Percentiles rank a stretch among this genome's conserved stretches.
These are phyloP conservation scores for Nepenthes gracilis DNA, from an alignment of 148 eudicot genomes.

Conservation along the genomic window DNA sequence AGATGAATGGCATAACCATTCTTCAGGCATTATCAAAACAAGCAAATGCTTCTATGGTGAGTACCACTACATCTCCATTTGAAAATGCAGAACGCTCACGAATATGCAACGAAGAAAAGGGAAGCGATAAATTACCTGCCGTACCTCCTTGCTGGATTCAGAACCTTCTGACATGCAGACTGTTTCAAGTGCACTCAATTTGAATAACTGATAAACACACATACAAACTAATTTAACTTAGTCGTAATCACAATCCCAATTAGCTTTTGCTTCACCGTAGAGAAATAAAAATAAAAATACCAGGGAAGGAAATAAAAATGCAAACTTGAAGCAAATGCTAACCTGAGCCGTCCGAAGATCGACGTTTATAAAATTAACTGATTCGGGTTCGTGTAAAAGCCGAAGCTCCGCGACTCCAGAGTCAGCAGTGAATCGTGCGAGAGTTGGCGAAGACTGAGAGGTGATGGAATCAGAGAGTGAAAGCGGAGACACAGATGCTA, in stretches of 20 bases:
- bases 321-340: not conserved
- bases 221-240: not conserved
- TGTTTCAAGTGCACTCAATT: conserved; percentile 38
- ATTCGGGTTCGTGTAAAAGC: conserved; percentile 22
- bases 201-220: conserved; percentile 40
- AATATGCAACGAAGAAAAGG: too few relatives aligned
- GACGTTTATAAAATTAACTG: conserved; percentile 9
- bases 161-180: conserved; percentile 42
- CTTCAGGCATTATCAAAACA: not conserved
- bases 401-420: conserved; percentile 39
- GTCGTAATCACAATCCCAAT: not conserved
- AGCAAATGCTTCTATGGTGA: too few relatives aligned
- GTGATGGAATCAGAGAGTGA: conserved; percentile 5
- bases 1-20: not conserved
- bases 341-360: conserved; percentile 45
- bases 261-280: not conserved
- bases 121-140: not conserved
- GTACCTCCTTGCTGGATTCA: conserved; percentile 47
- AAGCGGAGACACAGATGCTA: conserved; percentile 25
- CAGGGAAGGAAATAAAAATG: not conserved
- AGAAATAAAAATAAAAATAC: not conserved
- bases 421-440: conserved; percentile 31
- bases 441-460: conserved; percentile 5
- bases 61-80: too few relatives aligned
- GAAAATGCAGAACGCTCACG: too few relatives aligned